phyloP scores from a whole-genome alignment of 805 yeast species.

The Candida silvatica region DNA sequence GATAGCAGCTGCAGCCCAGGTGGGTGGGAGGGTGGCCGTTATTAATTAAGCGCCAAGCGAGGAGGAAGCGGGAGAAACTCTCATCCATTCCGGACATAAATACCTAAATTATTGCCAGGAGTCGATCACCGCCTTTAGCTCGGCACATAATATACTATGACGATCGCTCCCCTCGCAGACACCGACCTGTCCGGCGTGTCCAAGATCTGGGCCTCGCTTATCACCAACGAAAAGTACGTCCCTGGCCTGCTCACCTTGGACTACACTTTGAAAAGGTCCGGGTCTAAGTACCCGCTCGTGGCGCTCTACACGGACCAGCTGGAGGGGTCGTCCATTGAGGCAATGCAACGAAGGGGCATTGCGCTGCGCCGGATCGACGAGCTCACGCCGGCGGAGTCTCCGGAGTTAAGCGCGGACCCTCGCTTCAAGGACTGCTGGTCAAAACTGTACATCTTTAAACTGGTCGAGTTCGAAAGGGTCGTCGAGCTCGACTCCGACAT shows the following conservation, averaged over 20 bases:
- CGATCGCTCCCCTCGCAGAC: neutral
- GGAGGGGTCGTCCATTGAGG: constrained; percentile 29
- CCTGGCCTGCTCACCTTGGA: constrained; percentile 44
- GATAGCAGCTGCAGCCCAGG: no score
- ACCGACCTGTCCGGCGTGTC: constrained; percentile 6
- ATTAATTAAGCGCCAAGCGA: no score
- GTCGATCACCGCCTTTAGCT: no score
- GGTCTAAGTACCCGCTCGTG: constrained; percentile 42
- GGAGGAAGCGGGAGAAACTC: no score
- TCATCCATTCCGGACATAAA: no score
- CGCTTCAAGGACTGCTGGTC: constrained; percentile 58
- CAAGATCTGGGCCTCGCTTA: constrained; percentile 46
- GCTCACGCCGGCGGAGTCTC: constrained; percentile 32
- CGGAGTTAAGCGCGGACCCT: constrained; percentile 39
- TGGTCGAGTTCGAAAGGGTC: constrained; percentile 42
- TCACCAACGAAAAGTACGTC: constrained; percentile 43
- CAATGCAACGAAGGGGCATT: constrained; percentile 31
- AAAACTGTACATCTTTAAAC: constrained; percentile 45
- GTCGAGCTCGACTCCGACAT: constrained; percentile 53
- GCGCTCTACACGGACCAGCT: constrained; percentile 46
- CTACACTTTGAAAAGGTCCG: constrained; percentile 32
- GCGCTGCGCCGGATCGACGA: constrained; percentile 31
- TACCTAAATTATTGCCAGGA: no score
- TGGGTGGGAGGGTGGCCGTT: no score
- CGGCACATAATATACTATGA: no score